phyloP scores from a whole-genome alignment of 139 green algal species.

The Chlamydomonas sphaeroides region DNA sequence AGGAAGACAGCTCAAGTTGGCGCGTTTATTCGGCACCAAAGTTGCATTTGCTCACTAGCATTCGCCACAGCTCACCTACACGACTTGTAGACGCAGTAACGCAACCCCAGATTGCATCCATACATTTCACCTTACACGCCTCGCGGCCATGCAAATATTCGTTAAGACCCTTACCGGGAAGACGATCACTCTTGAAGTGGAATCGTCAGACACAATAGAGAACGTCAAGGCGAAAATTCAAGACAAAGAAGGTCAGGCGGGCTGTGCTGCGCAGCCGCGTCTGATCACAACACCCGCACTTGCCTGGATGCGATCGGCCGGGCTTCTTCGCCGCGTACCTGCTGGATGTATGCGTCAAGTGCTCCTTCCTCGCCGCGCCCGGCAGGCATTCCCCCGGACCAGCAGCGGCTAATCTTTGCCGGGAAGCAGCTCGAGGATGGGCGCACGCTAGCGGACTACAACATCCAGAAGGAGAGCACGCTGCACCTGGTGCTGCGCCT shows the following conservation, averaged over 20 bases:
- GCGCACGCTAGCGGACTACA: conserved; percentile 93
- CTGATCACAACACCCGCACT: background rate
- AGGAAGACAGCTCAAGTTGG: no score
- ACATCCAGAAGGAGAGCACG: conserved; percentile 96
- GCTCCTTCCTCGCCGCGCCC: background rate
- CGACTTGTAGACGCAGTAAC: no score
- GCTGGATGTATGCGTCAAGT: background rate
- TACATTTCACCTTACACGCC: no score
- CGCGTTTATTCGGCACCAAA: no score
- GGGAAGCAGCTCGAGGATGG: conserved; percentile 97
- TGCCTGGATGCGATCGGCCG: background rate
- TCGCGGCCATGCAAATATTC: conserved; percentile 69
- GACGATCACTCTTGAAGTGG: conserved; percentile 80
- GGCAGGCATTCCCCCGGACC: conserved; percentile 83
- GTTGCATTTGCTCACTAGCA: no score
- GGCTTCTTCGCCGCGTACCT: background rate
- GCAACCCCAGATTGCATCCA: no score
- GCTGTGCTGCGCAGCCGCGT: background rate
- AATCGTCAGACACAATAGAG: conserved; percentile 85
- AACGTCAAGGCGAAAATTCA: conserved; percentile 97
- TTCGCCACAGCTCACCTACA: no score
- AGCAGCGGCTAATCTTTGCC: conserved; percentile 95
- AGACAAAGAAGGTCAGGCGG: conserved; percentile 86
- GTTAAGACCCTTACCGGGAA: conserved; percentile 92
- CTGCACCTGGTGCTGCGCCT: conserved; percentile 88